phyloP scores from a whole-genome alignment of 495 filamentous ascomycete genomes.

The Cercophora newfieldiana region DNA sequence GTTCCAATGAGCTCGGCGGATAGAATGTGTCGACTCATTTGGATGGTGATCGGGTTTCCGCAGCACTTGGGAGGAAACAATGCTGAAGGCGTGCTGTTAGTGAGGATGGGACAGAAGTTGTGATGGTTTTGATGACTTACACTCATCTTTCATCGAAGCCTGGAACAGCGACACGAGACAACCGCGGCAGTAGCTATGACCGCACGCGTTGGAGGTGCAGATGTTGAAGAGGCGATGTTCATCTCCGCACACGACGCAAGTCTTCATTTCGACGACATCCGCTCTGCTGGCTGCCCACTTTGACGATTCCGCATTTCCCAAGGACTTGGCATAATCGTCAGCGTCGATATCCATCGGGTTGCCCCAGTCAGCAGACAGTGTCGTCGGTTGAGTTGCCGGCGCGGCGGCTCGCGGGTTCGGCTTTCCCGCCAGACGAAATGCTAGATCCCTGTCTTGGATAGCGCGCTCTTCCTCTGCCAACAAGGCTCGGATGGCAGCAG shows the following conservation, averaged over 20 bases:
- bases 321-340: background rate
- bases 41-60: conserved; percentile 39
- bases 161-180: conserved; percentile 47
- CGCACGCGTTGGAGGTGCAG: conserved; percentile 31
- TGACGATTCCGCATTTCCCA: conserved; percentile 17
- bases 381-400: too few species aligned
- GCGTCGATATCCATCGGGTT: background rate
- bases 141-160: conserved; percentile 45
- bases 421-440: background rate
- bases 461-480: conserved; percentile 27
- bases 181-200: conserved; percentile 49
- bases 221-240: conserved; percentile 13
- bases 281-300: conserved; percentile 19
- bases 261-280: background rate
- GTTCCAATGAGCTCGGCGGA: conserved; percentile 23
- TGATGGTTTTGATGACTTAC: background rate
- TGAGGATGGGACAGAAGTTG: background rate
- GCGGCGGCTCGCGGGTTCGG: background rate
- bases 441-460: conserved; percentile 26
- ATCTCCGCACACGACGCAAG: conserved; percentile 22
- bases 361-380: background rate
- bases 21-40: conserved; percentile 34
- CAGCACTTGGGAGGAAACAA: conserved; percentile 58
- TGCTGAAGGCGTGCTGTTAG: conserved; percentile 2
- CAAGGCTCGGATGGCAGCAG: conserved; percentile 18